Evolutionary conservation across 2,329 filamentous ascomycete genomes (phyloP), one percentile per base, ranked within the genome.

Genomic region (Curvularia eragrostidis): DNA sequence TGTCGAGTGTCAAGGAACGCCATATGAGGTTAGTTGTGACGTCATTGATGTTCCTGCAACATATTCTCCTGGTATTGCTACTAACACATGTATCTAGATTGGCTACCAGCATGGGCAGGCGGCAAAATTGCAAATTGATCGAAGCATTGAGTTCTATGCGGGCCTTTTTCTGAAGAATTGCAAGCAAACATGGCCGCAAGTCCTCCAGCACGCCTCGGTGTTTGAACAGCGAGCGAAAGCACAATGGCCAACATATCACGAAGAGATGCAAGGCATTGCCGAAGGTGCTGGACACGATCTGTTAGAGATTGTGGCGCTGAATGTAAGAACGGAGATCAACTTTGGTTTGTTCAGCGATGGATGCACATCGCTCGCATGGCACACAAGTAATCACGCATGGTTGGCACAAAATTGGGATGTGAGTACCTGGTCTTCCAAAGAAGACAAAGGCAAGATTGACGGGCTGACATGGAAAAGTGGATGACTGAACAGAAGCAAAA

Each of bases 371-470:
- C 61, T 86, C 12, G 78, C 78, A 1, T 85, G 80, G 78, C 70
- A 75, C 9, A 79, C 77, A 0, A 56, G 49, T 34, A 57, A 67
- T 48, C 66, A 61, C n/a, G 76, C 75, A 19, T 82, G 80, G 56
- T 69, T 87, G 4, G 79, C 77, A 1, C 85, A 87, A 73, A 87
- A 87, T 54, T 88, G 85, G 85, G 84, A 87, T 62, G 76, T 77
- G 55, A 54, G 75, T 68, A 23, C 18, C 13, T 7, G 42, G 5
- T 15, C 24, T 43, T 18, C 26, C 15, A 30, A 21, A n/a, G 15
- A 24, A 18, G 8, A 34, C 5, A 39, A 30, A 38, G 5, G 23
- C 32, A 18, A 47, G 24, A 4, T 12, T n/a, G 3, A 28, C 1
- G 21, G 26, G 46, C 49, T 59, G 24, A 64, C 30, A 18, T 38